phyloP scores from a whole-genome alignment of 2,329 filamentous ascomycete species.

The Alternaria longipes region DNA sequence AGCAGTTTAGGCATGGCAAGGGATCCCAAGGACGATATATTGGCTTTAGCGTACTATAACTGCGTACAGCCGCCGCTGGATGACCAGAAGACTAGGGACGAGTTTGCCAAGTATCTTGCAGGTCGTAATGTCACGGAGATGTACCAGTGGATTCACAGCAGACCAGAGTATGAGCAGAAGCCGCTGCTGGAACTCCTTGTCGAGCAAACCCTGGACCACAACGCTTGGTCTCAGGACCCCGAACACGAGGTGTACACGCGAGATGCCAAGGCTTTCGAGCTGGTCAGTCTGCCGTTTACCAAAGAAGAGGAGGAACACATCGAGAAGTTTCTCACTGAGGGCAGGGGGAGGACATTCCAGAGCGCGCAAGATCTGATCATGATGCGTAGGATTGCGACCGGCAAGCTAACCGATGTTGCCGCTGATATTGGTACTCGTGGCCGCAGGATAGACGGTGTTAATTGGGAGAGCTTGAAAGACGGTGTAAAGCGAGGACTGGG shows the following conservation, averaged over 20 bases:
- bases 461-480: constrained; percentile 59
- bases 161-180: constrained; percentile 68
- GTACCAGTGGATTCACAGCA: constrained; percentile 74
- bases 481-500: constrained; percentile 50
- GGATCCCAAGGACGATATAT: constrained; percentile 52
- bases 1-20: constrained; percentile 28
- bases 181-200: constrained; percentile 74
- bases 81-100: constrained; percentile 67
- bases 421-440: constrained; percentile 46
- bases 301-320: constrained; percentile 77
- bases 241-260: constrained; percentile 38
- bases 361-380: constrained; percentile 77
- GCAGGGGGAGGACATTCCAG: constrained; percentile 70
- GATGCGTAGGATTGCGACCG: constrained; percentile 75
- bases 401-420: constrained; percentile 62
- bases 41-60: constrained; percentile 81
- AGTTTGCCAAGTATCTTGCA: constrained; percentile 75
- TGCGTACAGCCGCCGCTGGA: constrained; percentile 77
- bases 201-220: constrained; percentile 40
- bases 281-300: constrained; percentile 78
- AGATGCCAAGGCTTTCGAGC: constrained; percentile 70
- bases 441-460: constrained; percentile 59
- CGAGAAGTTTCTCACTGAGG: constrained; percentile 70
- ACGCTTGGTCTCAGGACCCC: constrained; percentile 18
- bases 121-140: constrained; percentile 75